A percentile compares a stretch with the other conserved stretches of the same genome.
phyloP scores from a whole-genome alignment of 2,329 filamentous ascomycete species.

The Fusarium euwallaceae region DNA sequence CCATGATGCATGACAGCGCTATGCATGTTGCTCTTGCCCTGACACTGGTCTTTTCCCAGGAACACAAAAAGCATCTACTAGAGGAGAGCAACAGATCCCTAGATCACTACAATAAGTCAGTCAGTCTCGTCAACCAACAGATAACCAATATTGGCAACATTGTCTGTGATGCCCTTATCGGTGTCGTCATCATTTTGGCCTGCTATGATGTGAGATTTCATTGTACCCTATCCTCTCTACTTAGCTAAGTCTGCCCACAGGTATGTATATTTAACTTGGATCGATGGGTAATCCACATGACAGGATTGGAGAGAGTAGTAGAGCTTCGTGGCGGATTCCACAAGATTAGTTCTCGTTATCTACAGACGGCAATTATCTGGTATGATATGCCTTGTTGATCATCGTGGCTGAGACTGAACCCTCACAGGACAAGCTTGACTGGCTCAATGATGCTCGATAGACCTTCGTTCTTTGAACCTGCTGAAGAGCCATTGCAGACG shows the following conservation, averaged over 20 bases:
- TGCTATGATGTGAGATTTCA: neutral
- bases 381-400: neutral
- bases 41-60: neutral
- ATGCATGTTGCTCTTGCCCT: constrained; percentile 15
- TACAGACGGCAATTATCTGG: neutral
- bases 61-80: neutral
- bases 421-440: neutral
- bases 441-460: neutral
- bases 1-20: constrained; percentile 23
- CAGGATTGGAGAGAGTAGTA: neutral
- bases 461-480: neutral
- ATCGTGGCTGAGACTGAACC: neutral
- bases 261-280: neutral
- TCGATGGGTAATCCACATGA: constrained; percentile 4
- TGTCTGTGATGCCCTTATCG: neutral
- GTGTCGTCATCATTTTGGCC: neutral
- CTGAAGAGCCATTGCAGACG: neutral
- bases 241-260: neutral
- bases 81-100: neutral
- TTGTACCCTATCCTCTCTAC: neutral
- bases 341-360: neutral
- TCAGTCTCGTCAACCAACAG: neutral
- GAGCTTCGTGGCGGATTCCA: neutral
- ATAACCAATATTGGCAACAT: neutral
- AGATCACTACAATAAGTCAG: constrained; percentile 1